A percentile compares a stretch with the other conserved stretches of the same genome.
Conservation (phyloP, 129 eudicot genomes). For the Flaveria brownii region DNA sequence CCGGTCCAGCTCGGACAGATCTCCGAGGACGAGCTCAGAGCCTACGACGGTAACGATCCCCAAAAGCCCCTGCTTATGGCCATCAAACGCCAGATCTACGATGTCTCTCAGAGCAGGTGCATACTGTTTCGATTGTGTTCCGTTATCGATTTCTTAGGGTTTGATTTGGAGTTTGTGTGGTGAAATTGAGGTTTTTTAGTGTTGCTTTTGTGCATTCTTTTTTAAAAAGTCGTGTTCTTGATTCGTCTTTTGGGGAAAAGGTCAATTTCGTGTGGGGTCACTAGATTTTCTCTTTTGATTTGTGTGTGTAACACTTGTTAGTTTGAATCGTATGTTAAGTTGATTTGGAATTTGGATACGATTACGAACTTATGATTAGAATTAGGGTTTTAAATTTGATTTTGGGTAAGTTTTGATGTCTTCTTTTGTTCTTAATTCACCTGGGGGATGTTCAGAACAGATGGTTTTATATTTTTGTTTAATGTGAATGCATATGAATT, state of each 20-base stretch:
- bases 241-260: too few relatives aligned
- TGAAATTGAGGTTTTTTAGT: too few relatives aligned
- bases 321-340: too few relatives aligned
- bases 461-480: neutral
- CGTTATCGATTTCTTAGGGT: too few relatives aligned
- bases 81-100: slow-evolving; percentile 95
- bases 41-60: slow-evolving; percentile 73
- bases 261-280: too few relatives aligned
- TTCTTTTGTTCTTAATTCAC: neutral
- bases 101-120: slow-evolving; percentile 86
- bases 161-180: too few relatives aligned
- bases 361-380: neutral
- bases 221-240: too few relatives aligned
- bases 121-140: too few relatives aligned
- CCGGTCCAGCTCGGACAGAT: slow-evolving; percentile 94
- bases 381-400: slow-evolving; percentile 24
- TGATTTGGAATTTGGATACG: too few relatives aligned
- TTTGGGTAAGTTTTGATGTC: neutral
- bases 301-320: too few relatives aligned
- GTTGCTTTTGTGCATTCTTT: too few relatives aligned
- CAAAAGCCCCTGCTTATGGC: slow-evolving; percentile 92
- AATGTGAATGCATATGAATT: neutral
- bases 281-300: too few relatives aligned
- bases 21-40: slow-evolving; percentile 62
- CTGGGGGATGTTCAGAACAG: neutral